Percentiles rank a stretch among this genome's conserved stretches.
phyloP scores from a whole-genome alignment of 2,329 filamentous ascomycete genomes.

The Canariomyces notabilis region DNA sequence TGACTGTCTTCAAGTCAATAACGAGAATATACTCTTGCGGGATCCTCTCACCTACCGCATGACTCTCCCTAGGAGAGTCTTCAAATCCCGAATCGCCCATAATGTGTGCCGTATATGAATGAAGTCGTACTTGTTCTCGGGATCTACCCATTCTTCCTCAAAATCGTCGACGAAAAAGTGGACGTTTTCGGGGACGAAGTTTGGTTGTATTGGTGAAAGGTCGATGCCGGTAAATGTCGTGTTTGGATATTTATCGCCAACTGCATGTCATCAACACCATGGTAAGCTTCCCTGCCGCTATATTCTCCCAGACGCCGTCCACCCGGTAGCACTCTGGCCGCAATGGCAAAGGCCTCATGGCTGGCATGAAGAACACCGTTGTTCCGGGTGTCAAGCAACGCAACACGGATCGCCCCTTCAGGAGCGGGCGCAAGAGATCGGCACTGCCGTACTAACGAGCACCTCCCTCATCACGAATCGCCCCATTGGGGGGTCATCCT shows the following conservation, averaged over 20 bases:
- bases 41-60: constrained; percentile 33
- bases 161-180: constrained; percentile 49
- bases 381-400: too few species aligned
- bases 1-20: constrained; percentile 33
- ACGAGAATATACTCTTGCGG: constrained; percentile 30
- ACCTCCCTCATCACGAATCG: too few species aligned
- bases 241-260: constrained; percentile 43
- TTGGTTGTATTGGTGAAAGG: constrained; percentile 48
- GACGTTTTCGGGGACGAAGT: constrained; percentile 47
- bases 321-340: too few species aligned
- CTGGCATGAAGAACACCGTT: too few species aligned
- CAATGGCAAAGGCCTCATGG: too few species aligned
- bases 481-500: too few species aligned
- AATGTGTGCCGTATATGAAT: constrained; percentile 46
- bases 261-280: constrained; percentile 28
- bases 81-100: constrained; percentile 40
- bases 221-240: constrained; percentile 44
- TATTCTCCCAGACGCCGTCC: too few species aligned
- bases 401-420: too few species aligned
- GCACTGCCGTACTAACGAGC: too few species aligned
- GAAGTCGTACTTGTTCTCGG: constrained; percentile 42
- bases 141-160: constrained; percentile 47
- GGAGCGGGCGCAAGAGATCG: too few species aligned
- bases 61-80: constrained; percentile 38
- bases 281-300: too few species aligned